Base-by-base conservation (phyloP, 257 asterid species). In the Gentiana macrophylla region DNA sequence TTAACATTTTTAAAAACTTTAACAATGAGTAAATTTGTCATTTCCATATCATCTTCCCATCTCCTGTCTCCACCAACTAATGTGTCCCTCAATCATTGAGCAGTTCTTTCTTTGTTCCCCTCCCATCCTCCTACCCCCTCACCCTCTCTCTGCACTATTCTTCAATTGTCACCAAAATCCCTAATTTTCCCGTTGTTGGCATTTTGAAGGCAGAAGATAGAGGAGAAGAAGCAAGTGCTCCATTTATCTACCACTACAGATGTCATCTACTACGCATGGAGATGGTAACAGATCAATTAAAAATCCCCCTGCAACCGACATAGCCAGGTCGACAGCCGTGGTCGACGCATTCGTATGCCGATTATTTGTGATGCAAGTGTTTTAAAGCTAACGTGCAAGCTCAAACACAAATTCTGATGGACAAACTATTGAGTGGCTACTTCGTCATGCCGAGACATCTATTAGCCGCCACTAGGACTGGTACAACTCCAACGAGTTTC, bases 381-480 rank as follows among this genome's bases (percentile, higher is more conserved):
- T 36, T 90, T 90, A 59, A 96, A 90, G 84, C 86, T 90, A 52
- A 90, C 98, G 0, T 73, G 96, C 0, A 96, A 90, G 72, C 79
- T 90, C 0, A 96, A 95, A 24, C 96, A 87, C 68, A 90, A 90
- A 76, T n/a, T 86, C 96, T n/a, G 98, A 90, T 53, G 96, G 95
- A 4, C 96, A 84, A 74, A 90, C 98, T 35, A 90, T 90, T 1
- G 98, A 90, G 75, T 90, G 96, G 98, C 91, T 90, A 13, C 95
- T 90, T 46, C 86, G 96, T 3, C 98, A 90, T 64, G 98, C 98
- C 1, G 98, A 91, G 77, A 96, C 96, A 1, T 91, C 98, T 6
- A 91, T 91, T 86, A 34, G 96, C 96, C 0, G 96, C 98, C 49
- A 91, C 98, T 24, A 95, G 98, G 9, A 86, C 95, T n/a, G 96